phyloP scores from a whole-genome alignment of 371 early-diverging fungal species.

The Entomophthora muscae region DNA sequence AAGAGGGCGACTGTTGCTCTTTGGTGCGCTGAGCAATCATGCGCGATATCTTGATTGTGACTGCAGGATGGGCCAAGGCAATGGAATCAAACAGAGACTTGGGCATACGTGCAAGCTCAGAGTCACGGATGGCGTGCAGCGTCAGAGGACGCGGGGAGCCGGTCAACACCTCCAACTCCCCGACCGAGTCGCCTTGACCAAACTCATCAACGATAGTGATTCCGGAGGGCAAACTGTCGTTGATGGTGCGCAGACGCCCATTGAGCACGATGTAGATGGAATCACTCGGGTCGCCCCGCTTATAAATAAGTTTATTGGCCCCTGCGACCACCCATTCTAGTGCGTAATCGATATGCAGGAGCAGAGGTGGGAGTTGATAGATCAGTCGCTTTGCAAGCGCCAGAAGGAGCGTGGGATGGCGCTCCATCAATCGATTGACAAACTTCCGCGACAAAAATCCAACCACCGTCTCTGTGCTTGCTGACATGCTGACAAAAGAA shows the following conservation, averaged over 20 bases:
- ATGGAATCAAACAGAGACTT: slow-evolving; percentile 83
- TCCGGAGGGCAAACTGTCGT: slow-evolving; percentile 34
- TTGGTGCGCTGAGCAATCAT: slow-evolving; percentile 68
- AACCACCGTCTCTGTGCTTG: slow-evolving; percentile 62
- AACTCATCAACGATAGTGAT: slow-evolving; percentile 81
- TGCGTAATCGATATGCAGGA: slow-evolving; percentile 83
- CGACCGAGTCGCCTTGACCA: slow-evolving; percentile 85
- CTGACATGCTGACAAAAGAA: slow-evolving; percentile 67
- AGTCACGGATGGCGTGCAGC: slow-evolving; percentile 90
- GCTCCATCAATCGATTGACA: slow-evolving; percentile 68
- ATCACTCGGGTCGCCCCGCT: slow-evolving; percentile 68
- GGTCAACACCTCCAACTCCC: slow-evolving; percentile 87
- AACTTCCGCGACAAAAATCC: slow-evolving; percentile 67
- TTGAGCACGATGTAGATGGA: slow-evolving; percentile 83
- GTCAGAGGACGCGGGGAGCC: slow-evolving; percentile 64
- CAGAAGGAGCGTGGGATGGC: slow-evolving; percentile 60
- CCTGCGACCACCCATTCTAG: slow-evolving; percentile 89
- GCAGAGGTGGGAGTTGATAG: slow-evolving; percentile 58
- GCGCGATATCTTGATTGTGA: slow-evolving; percentile 78
- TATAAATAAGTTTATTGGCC: slow-evolving; percentile 81
- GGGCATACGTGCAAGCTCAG: slow-evolving; percentile 91
- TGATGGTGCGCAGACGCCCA: slow-evolving; percentile 80
- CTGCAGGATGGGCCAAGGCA: slow-evolving; percentile 70
- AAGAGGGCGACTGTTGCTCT: slow-evolving; percentile 13
- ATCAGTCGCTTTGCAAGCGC: slow-evolving; percentile 79